Conservation (phyloP, 1,284 basidiomycete species). For the Heterobasidion annosum region DNA sequence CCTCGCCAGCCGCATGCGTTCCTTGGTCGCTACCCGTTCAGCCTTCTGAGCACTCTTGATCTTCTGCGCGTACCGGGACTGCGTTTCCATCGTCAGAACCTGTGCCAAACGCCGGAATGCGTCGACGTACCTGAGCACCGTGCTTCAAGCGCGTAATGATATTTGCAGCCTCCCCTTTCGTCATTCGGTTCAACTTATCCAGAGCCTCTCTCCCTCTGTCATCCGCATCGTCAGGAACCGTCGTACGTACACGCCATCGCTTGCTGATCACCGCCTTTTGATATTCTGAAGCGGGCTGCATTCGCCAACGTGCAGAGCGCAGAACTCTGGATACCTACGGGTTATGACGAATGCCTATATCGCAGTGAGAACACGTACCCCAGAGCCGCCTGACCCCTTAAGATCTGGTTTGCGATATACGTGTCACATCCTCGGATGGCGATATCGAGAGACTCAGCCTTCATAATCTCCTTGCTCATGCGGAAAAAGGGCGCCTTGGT, state of each 20-base stretch:
- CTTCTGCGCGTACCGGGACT: constrained; percentile 54
- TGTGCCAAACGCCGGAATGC: not conserved
- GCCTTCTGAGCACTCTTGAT: constrained; percentile 30
- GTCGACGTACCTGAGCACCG: constrained; percentile 51
- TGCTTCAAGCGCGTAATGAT: constrained; percentile 73
- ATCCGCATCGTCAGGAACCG: constrained; percentile 4
- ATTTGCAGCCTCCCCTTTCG: constrained; percentile 72
- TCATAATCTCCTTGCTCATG: constrained; percentile 43
- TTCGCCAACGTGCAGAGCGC: constrained; percentile 70
- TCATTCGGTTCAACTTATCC: constrained; percentile 36
- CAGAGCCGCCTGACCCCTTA: constrained; percentile 34
- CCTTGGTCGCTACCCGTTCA: constrained; percentile 30
- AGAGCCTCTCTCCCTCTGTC: constrained; percentile 8
- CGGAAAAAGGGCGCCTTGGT: constrained; percentile 13
- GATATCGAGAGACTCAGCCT: constrained; percentile 40
- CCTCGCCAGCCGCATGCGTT: constrained; percentile 36
- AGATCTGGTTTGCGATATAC: constrained; percentile 46
- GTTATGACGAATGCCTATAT: not conserved
- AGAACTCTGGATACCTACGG: constrained; percentile 35
- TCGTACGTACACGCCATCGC: constrained; percentile 34
- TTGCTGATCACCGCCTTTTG: constrained; percentile 63
- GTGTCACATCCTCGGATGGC: constrained; percentile 65
- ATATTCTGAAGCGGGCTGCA: constrained; percentile 48
- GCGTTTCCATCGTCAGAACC: not conserved
- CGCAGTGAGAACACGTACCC: constrained; percentile 28